A percentile compares a stretch with the other conserved stretches of the same genome.
Evolutionary conservation across 2,329 filamentous ascomycete genomes (phyloP).

Genomic region (Pleomassaria siparia): DNA sequence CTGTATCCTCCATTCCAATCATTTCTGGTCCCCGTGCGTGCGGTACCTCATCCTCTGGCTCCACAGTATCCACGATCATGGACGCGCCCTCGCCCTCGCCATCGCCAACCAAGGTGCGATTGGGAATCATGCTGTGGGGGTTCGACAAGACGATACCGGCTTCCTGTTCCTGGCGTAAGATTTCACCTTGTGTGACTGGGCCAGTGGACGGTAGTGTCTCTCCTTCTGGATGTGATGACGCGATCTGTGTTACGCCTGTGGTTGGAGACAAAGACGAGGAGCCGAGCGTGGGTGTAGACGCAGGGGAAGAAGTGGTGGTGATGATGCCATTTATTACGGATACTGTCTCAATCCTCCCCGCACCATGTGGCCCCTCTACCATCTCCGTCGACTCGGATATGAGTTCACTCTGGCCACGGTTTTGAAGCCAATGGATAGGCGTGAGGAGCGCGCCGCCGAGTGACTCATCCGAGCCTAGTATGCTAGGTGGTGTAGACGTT

Average conservation of each 20-base stretch:
- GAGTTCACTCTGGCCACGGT: conserved; percentile 57
- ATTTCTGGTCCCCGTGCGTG: conserved; percentile 83
- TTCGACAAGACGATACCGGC: conserved; percentile 71
- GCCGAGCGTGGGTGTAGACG: conserved; percentile 5
- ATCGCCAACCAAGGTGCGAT: conserved; percentile 29
- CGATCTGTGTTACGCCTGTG: conserved; percentile 26
- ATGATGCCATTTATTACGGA: conserved; percentile 62
- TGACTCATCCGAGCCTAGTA: conserved; percentile 80
- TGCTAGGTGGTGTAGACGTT: conserved; percentile 45
- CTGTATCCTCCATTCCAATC: conserved; percentile 84
- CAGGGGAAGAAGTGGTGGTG: neutral
- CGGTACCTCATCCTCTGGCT: conserved; percentile 61
- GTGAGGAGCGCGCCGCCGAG: conserved; percentile 89
- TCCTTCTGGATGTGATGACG: conserved; percentile 36
- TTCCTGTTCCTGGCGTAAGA: conserved; percentile 83
- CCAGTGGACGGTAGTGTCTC: conserved; percentile 40
- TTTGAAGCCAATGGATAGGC: conserved; percentile 83
- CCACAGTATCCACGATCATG: conserved; percentile 36
- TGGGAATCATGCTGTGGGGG: conserved; percentile 34
- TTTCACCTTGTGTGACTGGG: conserved; percentile 71
- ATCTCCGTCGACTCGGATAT: conserved; percentile 77
- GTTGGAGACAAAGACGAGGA: conserved; percentile 5
- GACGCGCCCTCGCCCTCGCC: conserved; percentile 31
- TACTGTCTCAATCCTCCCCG: conserved; percentile 78
- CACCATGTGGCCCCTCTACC: conserved; percentile 77